These are phyloP conservation scores for Ballota nigra DNA, from an alignment of 257 asterid genomes.

Conservation along the genomic window DNA sequence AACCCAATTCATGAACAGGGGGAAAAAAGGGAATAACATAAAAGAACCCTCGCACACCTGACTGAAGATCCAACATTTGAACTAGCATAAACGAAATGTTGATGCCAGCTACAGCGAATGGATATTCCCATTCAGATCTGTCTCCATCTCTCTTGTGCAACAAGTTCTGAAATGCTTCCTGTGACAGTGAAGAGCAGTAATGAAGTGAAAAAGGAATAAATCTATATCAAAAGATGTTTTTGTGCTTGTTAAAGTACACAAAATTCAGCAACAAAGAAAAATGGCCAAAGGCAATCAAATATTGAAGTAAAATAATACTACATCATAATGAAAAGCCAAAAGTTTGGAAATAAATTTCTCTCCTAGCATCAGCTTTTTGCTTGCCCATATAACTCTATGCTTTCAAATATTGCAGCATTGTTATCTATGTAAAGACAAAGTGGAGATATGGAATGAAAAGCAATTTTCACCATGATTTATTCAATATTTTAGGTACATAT, in stretches of 20 bases:
- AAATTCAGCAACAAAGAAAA: neutral
- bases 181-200: slow-evolving; percentile 8
- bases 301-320: neutral
- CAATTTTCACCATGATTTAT: neutral
- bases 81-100: slow-evolving; percentile 89
- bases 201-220: neutral
- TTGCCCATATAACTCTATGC: neutral
- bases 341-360: neutral
- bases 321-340: too few relatives aligned
- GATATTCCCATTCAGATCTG: slow-evolving; percentile 97
- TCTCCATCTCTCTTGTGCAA: slow-evolving; percentile 83
- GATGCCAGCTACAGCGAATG: slow-evolving; percentile 98
- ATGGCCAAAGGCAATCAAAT: neutral
- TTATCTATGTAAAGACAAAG: neutral
- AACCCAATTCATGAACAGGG: neutral
- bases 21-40: neutral
- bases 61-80: slow-evolving; percentile 95
- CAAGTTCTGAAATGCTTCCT: slow-evolving; percentile 77
- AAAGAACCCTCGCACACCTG: slow-evolving; percentile 46
- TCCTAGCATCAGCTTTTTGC: neutral
- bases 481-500: neutral
- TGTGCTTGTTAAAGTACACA: neutral
- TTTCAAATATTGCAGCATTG: neutral
- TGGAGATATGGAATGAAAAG: neutral
- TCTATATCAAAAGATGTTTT: neutral